Evolutionary conservation across 148 eudicot species (phyloP).

Genomic region (Fallopia convolvulus): DNA sequence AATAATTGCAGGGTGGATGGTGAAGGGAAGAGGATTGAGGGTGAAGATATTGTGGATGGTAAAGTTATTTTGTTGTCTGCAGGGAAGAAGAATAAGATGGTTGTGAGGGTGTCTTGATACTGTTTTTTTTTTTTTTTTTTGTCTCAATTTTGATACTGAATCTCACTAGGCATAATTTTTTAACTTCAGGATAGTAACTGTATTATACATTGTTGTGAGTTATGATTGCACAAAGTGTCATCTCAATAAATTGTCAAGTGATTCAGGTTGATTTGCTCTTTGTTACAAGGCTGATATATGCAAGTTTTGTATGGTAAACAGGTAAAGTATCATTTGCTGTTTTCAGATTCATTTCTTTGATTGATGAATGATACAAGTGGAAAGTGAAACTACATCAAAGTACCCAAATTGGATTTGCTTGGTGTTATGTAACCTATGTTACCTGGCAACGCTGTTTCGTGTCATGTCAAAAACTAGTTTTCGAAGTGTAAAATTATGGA

Average conservation of each 20-base stretch:
- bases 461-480: no score
- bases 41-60: slow-evolving; percentile 69
- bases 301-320: background rate
- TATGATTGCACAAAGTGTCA: background rate
- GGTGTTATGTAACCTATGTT: no score
- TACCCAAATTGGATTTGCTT: no score
- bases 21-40: slow-evolving; percentile 60
- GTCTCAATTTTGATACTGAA: background rate
- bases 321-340: background rate
- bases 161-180: background rate
- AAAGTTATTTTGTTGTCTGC: slow-evolving; percentile 77
- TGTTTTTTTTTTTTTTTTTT: background rate
- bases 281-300: background rate
- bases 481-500: no score
- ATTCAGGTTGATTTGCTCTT: background rate
- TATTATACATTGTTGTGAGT: background rate
- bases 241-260: background rate
- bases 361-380: background rate
- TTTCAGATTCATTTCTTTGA: background rate
- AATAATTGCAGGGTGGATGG: slow-evolving; percentile 61
- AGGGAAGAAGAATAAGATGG: slow-evolving; percentile 91
- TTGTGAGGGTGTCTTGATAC: slow-evolving; percentile 62
- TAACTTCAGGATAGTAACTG: background rate
- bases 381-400: background rate
- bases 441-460: no score